Evolutionary conservation across 495 filamentous ascomycete genomes (phyloP).

Genomic region (Xeromyces bisporus): DNA sequence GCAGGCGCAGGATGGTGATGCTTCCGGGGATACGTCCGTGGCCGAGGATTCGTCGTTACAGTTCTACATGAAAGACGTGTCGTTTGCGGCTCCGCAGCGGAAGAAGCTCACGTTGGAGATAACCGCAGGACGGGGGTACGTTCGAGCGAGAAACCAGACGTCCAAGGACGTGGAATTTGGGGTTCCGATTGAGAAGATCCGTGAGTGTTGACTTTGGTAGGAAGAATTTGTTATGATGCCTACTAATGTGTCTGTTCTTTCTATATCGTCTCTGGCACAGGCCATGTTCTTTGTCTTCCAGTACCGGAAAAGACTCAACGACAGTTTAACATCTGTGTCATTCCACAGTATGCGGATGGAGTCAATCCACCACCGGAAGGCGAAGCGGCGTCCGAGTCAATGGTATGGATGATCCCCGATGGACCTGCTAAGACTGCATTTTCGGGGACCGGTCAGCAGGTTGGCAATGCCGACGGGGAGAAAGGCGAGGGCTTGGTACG

Average conservation of each 20-base stretch:
- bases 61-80: conserved; percentile 52
- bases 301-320: conserved; percentile 81
- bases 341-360: conserved; percentile 46
- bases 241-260: conserved; percentile 3
- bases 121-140: conserved; percentile 32
- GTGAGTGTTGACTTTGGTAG: conserved; percentile 28
- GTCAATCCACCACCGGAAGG: conserved; percentile 28
- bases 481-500: conserved; percentile 46
- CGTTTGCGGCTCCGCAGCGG: conserved; percentile 63
- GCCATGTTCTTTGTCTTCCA: conserved; percentile 64
- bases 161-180: conserved; percentile 52
- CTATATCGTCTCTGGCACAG: conserved; percentile 27
- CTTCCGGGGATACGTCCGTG: conserved; percentile 18
- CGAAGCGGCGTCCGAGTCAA: conserved; percentile 38
- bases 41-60: conserved; percentile 19
- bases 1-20: conserved; percentile 32
- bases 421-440: conserved; percentile 46
- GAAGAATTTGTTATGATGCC: neutral
- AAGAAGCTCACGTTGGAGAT: conserved; percentile 84
- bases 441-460: conserved; percentile 19
- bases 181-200: conserved; percentile 54
- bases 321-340: conserved; percentile 78
- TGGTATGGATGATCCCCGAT: conserved; percentile 71
- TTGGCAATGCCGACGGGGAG: conserved; percentile 33
- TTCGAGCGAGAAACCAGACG: conserved; percentile 50